Evolutionary conservation across 2,329 filamentous ascomycete species (phyloP), one percentile per base, ranked within the genome.

Genomic region (Fusarium fracticaudum): DNA sequence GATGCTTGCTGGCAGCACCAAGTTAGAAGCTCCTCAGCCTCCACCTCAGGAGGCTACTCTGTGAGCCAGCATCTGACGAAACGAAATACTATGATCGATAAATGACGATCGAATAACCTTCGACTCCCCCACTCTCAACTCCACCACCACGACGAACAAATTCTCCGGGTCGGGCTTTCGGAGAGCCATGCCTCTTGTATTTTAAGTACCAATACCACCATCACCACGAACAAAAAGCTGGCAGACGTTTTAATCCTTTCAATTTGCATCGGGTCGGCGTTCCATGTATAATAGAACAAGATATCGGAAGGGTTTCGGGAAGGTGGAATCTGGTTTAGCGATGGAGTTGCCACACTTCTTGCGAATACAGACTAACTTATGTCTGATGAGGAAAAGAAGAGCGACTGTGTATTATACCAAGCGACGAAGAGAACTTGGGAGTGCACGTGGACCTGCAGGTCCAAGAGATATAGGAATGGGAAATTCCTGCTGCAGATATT

Each of bases 1-100:
- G 83, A 95, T 98, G 92, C 93, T 98, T 90, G 94, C 95, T 41
- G 93, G 95, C 73, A 93, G 92, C 83, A 97, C 94, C 74, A 92
- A 92, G 85, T 86, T 97, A 78, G 94, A 98, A 85, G 91, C 80
- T 61, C 81, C 81, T 31, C 78, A 80, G 67, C 78, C 78, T 24
- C 81, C 80, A 50, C 80, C 80, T n/a, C 79, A 71, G 58, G 79
- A 81, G 62, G 64, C 70, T n/a, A 76, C 75, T 29, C 55, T 81
- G 69, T 82, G 74, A 74, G 38, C 47, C 38, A 61, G n/a, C 33
- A 29, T 57, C 53, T 54, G 41, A 72, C 63, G 47, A 69, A 24
- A 69, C 55, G 50, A 74, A 59, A 48, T 35, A 61, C n/a, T 33
- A 74, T 64, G 55, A 67, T 62, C 60, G 26, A 68, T 60, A 47